Evolutionary conservation across 2,329 filamentous ascomycete genomes (phyloP).

Genomic region (Neocatenulostroma microsporum): DNA sequence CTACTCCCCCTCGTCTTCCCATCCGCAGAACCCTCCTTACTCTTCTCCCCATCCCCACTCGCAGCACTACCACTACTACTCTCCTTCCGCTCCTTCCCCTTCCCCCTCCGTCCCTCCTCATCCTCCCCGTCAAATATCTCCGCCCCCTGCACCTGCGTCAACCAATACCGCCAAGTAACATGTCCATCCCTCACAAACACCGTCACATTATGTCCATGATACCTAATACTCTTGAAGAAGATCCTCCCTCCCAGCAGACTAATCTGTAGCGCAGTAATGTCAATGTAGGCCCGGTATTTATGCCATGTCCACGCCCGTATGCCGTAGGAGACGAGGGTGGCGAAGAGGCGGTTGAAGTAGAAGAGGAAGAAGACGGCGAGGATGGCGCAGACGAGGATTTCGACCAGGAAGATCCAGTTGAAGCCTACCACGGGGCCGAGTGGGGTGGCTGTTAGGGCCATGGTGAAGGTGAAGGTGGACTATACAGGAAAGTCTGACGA

Average conservation of each 20-base stretch:
- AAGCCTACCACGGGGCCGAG: constrained; percentile 37
- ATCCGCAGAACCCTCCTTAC: background rate
- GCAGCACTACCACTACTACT: too few species aligned
- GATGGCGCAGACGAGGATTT: constrained; percentile 66
- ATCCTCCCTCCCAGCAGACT: constrained; percentile 84
- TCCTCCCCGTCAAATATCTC: constrained; percentile 45
- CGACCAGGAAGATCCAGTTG: constrained; percentile 64
- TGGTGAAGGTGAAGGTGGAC: too few species aligned
- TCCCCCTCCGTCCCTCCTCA: constrained; percentile 6
- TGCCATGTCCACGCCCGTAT: constrained; percentile 90
- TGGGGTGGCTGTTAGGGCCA: constrained; percentile 35
- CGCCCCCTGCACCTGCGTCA: constrained; percentile 68
- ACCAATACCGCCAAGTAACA: constrained; percentile 95
- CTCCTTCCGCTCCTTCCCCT: constrained; percentile 11
- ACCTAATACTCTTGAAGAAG: constrained; percentile 91
- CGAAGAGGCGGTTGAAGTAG: constrained; percentile 93
- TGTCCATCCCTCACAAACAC: constrained; percentile 86
- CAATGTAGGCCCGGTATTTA: constrained; percentile 78
- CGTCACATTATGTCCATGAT: constrained; percentile 93
- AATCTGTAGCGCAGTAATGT: constrained; percentile 88
- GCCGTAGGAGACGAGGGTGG: constrained; percentile 74
- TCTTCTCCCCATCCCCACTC: constrained; percentile 2
- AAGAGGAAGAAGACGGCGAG: constrained; percentile 88
- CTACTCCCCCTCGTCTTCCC: constrained; percentile 15
- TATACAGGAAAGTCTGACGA: too few species aligned